Base-by-base conservation (phyloP, 495 filamentous ascomycete genomes). In the Penicillium robsamsonii region DNA sequence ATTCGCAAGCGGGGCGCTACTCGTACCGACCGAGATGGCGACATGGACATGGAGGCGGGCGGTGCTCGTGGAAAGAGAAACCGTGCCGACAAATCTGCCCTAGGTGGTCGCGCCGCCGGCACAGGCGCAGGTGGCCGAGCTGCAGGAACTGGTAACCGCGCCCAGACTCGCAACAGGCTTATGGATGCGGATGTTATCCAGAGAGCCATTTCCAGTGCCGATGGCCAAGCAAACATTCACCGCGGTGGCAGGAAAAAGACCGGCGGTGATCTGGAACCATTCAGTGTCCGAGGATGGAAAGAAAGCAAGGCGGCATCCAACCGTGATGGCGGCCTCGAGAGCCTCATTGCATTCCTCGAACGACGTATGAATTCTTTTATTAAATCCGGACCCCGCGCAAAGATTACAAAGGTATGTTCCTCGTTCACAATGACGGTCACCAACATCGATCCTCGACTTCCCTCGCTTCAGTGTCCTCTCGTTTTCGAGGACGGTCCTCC, bases 391-490 rank as follows among this genome's bases (percentile, higher is more conserved):
- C 68, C 74, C 58, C 75, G 73, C 58, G 76, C 90, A 57, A 89
- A 77, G 67, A 87, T 96, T 56, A 87, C 82, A 78, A 92, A 92
- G 87, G 91, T 96, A 90, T 83, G 85, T 86, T 71, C 77, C 75
- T 79, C 69, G 76, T 64, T 66, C 72, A 66, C 70, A 70, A 71
- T 69, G 53, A 70, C 75, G 75, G 69, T 79, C 73, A 77, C 68
- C 73, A 72, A 65, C 73, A 72, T 72, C 78, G 76, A 72, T 70
- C 69, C 73, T 74, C 78, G 72, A 65, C 72, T 57, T 72, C 69
- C 68, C 72, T 74, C 72, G 80, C 72, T 79, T 73, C 71, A 72
- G 69, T 79, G 77, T 71, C 73, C 71, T 71, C 69, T 83, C 74
- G 76, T 81, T 81, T 79, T 75, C 78, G 76, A 75, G 77, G 75